Conservation (phyloP, 768 basidiomycete genomes). For the Mrakia frigida region DNA sequence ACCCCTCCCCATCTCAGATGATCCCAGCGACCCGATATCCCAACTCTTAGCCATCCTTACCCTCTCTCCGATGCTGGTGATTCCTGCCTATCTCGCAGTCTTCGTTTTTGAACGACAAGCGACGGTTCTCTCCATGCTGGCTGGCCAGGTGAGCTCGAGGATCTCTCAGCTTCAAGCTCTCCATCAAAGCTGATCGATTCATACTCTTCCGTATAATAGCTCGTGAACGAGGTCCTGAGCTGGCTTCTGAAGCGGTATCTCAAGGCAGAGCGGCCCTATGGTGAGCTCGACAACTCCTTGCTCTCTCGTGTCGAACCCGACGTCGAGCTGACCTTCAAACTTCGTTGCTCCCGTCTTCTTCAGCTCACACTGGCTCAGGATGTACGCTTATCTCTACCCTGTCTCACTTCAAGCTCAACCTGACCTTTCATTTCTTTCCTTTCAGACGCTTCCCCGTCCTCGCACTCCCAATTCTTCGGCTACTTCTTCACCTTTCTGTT, state of each 20-base stretch:
- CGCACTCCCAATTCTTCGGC: constrained; percentile 32
- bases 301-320: background rate
- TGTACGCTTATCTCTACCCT: background rate
- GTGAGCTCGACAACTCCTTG: constrained; percentile 13
- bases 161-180: background rate
- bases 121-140: constrained; percentile 27
- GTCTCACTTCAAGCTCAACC: background rate
- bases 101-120: constrained; percentile 30
- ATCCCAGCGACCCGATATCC: constrained; percentile 4
- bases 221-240: constrained; percentile 26
- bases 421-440: background rate
- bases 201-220: background rate
- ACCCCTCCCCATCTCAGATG: background rate
- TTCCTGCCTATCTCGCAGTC: constrained; percentile 30
- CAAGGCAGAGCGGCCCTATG: constrained; percentile 23
- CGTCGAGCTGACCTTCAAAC: background rate
- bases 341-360: background rate
- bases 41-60: constrained; percentile 28
- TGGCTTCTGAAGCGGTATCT: constrained; percentile 15
- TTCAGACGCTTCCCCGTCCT: constrained; percentile 27
- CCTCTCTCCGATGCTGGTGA: constrained; percentile 31
- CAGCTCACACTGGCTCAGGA: constrained; percentile 17
- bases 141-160: constrained; percentile 15
- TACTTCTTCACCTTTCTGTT: constrained; percentile 28
- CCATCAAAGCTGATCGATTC: background rate